phyloP scores from a whole-genome alignment of 2,329 filamentous ascomycete genomes.

The Claviceps sp. region DNA sequence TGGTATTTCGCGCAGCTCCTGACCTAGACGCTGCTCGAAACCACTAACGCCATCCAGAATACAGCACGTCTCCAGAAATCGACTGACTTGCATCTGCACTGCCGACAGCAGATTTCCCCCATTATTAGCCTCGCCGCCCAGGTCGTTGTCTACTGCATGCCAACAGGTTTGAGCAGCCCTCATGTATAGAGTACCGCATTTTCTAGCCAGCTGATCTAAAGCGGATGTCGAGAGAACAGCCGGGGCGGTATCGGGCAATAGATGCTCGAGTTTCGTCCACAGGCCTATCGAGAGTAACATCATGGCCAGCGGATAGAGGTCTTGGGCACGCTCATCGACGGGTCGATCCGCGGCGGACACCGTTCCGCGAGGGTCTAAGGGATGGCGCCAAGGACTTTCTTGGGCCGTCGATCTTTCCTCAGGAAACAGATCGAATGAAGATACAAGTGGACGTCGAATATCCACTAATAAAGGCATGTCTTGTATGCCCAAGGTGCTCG shows the following conservation, averaged over 20 bases:
- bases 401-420: slow-evolving; percentile 12
- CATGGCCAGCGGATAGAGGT: slow-evolving; percentile 62
- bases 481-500: slow-evolving; percentile 24
- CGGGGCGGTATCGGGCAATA: slow-evolving; percentile 28
- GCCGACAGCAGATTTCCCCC: slow-evolving; percentile 39
- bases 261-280: slow-evolving; percentile 53
- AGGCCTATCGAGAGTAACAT: slow-evolving; percentile 62
- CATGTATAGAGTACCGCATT: slow-evolving; percentile 63
- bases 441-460: slow-evolving; percentile 54
- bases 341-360: slow-evolving; percentile 33
- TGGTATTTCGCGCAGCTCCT: slow-evolving; percentile 26
- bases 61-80: slow-evolving; percentile 46
- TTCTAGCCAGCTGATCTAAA: slow-evolving; percentile 48
- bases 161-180: slow-evolving; percentile 62
- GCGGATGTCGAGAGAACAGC: slow-evolving; percentile 47
- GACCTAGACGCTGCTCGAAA: slow-evolving; percentile 38
- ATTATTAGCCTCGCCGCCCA: slow-evolving; percentile 27
- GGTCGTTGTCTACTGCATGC: slow-evolving; percentile 52
- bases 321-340: slow-evolving; percentile 44
- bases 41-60: slow-evolving; percentile 46
- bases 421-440: slow-evolving; percentile 60
- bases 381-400: slow-evolving; percentile 40
- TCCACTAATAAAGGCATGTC: slow-evolving; percentile 35
- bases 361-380: slow-evolving; percentile 43
- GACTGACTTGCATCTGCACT: slow-evolving; percentile 41